A percentile compares a stretch with the other conserved stretches of the same genome.
phyloP scores from a whole-genome alignment of 2,329 filamentous ascomycete species.

The Fonsecaea erecta region DNA sequence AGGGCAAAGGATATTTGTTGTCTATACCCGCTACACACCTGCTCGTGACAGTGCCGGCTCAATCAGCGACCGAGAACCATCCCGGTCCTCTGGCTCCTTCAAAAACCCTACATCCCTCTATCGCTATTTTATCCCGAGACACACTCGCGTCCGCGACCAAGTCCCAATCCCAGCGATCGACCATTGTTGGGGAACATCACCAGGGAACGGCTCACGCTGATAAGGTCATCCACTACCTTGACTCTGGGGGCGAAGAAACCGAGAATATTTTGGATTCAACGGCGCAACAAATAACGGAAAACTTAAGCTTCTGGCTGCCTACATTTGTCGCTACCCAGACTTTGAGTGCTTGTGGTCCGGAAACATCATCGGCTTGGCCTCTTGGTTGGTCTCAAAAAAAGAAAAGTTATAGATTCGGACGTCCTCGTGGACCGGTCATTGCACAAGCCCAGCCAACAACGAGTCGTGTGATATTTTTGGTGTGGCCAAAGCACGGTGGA shows the following conservation, averaged over 20 bases:
- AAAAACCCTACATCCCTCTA: not conserved
- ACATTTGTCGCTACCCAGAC: not conserved
- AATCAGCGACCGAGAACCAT: not conserved
- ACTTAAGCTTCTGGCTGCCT: conserved; percentile 1
- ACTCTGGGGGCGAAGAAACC: not conserved
- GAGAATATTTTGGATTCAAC: not conserved
- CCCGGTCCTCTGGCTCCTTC: not conserved
- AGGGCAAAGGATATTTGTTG: conserved; percentile 13
- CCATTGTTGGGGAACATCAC: not conserved
- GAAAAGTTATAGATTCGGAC: not conserved
- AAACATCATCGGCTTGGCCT: conserved; percentile 10
- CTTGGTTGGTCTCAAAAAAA: conserved; percentile 4
- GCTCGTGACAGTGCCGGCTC: not conserved
- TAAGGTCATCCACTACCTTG: not conserved
- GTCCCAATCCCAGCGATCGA: not conserved
- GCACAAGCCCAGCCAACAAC: not conserved
- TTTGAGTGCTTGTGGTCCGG: conserved; percentile 6
- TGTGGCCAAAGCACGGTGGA: not conserved
- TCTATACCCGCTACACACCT: not conserved
- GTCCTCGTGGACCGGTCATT: not conserved
- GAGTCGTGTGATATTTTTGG: conserved; percentile 5
- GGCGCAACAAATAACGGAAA: conserved; percentile 2
- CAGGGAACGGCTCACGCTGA: not conserved
- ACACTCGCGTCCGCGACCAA: conserved; percentile 1
- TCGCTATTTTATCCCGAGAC: not conserved